Conservation (phyloP, 169 alveolate species). For the Miamiensis avidus region DNA sequence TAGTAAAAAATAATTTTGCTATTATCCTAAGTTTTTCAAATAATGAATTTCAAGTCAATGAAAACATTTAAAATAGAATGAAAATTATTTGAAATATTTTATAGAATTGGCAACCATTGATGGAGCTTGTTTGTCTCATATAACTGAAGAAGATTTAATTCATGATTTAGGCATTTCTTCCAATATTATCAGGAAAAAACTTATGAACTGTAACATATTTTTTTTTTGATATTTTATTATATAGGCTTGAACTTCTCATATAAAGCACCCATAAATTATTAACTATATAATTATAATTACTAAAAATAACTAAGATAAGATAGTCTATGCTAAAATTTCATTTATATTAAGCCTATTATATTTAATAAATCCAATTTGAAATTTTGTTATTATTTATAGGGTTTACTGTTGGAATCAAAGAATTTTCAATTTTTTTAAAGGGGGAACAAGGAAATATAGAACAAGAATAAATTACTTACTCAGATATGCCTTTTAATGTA, state of each 20-base stretch:
- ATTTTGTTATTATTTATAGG: not conserved
- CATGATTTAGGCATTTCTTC: conserved; percentile 23
- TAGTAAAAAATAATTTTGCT: conserved; percentile 20
- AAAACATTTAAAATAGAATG: too few relatives aligned
- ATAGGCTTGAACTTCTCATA: too few relatives aligned
- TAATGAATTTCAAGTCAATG: too few relatives aligned
- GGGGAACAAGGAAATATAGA: not conserved
- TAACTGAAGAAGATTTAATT: conserved; percentile 30
- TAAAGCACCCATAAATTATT: too few relatives aligned
- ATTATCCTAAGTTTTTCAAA: not conserved
- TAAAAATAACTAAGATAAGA: not conserved
- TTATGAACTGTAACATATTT: conserved; percentile 35
- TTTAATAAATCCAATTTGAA: too few relatives aligned
- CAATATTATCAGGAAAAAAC: conserved; percentile 40
- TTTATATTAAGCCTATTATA: too few relatives aligned
- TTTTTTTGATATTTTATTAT: too few relatives aligned
- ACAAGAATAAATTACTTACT: not conserved
- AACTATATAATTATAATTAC: not conserved
- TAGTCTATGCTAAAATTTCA: too few relatives aligned
- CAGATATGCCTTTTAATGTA: not conserved
- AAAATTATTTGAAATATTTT: not conserved
- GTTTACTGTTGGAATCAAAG: not conserved
- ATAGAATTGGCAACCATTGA: conserved; percentile 39
- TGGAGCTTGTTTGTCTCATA: conserved; percentile 40
- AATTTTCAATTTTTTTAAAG: not conserved